Percentiles rank a stretch among this genome's conserved stretches.
phyloP scores from a whole-genome alignment of 83 land plant species.

The Picea engelmannii region DNA sequence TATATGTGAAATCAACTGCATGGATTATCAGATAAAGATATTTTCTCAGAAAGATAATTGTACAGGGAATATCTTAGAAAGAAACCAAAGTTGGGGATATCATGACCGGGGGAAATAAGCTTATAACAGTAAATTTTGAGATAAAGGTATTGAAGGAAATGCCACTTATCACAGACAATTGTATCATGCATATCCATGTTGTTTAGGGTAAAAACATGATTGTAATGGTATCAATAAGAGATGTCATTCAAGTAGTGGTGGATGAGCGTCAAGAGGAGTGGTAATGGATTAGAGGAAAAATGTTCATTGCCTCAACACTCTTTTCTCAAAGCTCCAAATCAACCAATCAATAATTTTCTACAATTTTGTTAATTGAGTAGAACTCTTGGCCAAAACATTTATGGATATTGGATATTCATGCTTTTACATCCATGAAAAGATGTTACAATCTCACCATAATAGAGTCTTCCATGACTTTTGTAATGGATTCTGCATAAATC shows the following conservation, averaged over 20 bases:
- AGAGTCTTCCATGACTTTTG: slow-evolving; percentile 98
- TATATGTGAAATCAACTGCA: slow-evolving; percentile 64
- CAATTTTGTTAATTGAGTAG: slow-evolving; percentile 97
- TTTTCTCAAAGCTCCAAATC: slow-evolving; percentile 98
- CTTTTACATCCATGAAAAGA: slow-evolving; percentile 97
- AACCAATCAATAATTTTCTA: slow-evolving; percentile 41
- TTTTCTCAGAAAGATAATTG: slow-evolving; percentile 96
- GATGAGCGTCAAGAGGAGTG: slow-evolving; percentile 87
- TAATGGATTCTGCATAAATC: slow-evolving; percentile 97
- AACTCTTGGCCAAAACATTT: slow-evolving; percentile 92
- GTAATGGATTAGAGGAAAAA: slow-evolving; percentile 65
- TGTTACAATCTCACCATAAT: slow-evolving; percentile 96
- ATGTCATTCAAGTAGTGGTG: slow-evolving; percentile 95
- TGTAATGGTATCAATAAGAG: slow-evolving; percentile 36
- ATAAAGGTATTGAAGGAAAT: slow-evolving; percentile 91
- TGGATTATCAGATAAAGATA: slow-evolving; percentile 97
- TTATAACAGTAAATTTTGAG: slow-evolving; percentile 86
- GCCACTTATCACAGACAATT: slow-evolving; percentile 98
- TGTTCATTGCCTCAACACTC: slow-evolving; percentile 96
- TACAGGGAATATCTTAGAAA: slow-evolving; percentile 96
- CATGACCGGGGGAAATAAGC: slow-evolving; percentile 99
- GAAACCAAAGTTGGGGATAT: slow-evolving; percentile 97
- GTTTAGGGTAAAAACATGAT: slow-evolving; percentile 75
- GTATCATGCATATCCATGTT: slow-evolving; percentile 97
- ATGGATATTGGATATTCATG: slow-evolving; percentile 98